These are phyloP conservation scores for Blastocystis sp. DNA, from an alignment of 352 stramenopile genomes.

Conservation along the genomic window DNA sequence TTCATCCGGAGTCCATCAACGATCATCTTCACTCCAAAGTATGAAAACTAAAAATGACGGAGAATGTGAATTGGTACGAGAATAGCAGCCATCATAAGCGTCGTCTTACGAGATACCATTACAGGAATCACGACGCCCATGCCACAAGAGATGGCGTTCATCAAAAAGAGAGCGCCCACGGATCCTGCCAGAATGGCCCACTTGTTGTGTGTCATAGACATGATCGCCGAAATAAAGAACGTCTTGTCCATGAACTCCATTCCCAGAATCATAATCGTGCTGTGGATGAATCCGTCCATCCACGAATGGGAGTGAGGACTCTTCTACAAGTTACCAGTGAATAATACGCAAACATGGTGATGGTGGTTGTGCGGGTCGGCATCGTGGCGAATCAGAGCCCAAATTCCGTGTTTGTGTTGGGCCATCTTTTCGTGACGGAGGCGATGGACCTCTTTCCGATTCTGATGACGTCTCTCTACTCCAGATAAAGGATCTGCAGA, in stretches of 20 bases:
- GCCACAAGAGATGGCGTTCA: constrained; percentile 88
- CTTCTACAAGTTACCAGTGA: background rate
- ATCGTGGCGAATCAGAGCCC: background rate
- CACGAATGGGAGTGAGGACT: background rate
- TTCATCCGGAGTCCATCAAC: constrained; percentile 10
- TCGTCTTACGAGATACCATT: constrained; percentile 65
- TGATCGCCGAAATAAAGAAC: constrained; percentile 95
- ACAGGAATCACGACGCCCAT: constrained; percentile 79
- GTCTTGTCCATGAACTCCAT: constrained; percentile 98
- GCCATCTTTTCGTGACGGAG: background rate
- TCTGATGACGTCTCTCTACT: too few species aligned
- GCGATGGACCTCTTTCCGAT: background rate
- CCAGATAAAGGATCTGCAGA: too few species aligned
- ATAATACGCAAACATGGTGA: background rate
- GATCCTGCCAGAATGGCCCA: constrained; percentile 85
- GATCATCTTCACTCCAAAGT: constrained; percentile 74
- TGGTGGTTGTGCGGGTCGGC: background rate
- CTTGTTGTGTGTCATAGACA: constrained; percentile 86
- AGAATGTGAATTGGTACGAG: background rate
- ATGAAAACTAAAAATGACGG: constrained; percentile 65
- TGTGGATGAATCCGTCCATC: constrained; percentile 70
- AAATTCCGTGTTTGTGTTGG: background rate
- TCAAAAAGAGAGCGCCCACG: constrained; percentile 84
- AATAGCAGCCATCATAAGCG: background rate
- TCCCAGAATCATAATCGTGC: constrained; percentile 87